Evolutionary conservation across 2,329 filamentous ascomycete species (phyloP).

Genomic region (Aspergillus felis): DNA sequence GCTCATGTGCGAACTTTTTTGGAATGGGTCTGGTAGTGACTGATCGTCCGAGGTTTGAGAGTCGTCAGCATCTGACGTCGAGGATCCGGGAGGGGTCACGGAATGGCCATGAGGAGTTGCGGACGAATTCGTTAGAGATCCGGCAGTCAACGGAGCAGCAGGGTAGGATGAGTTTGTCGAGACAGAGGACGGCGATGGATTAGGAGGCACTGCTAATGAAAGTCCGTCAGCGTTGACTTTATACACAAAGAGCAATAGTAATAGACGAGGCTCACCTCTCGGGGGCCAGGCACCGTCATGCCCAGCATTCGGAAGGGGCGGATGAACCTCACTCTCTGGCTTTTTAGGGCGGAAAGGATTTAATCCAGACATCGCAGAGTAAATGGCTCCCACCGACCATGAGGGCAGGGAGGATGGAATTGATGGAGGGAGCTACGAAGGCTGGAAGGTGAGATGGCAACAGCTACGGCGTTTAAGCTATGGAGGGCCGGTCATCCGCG

Average conservation of each 20-base stretch:
- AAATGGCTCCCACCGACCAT: conserved; percentile 26
- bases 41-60: conserved; percentile 31
- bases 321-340: conserved; percentile 28
- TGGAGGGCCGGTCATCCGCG: conserved; percentile 5
- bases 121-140: conserved; percentile 15
- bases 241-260: background rate
- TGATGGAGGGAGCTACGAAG: conserved; percentile 10
- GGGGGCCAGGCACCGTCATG: background rate
- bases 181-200: conserved; percentile 4
- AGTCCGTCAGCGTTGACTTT: conserved; percentile 6
- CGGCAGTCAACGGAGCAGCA: conserved; percentile 5
- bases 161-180: conserved; percentile 4
- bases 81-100: conserved; percentile 18
- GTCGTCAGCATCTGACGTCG: conserved; percentile 23
- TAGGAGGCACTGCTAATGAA: conserved; percentile 10
- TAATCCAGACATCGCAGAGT: conserved; percentile 43
- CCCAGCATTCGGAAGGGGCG: conserved; percentile 10
- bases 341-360: conserved; percentile 50
- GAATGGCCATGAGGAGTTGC: conserved; percentile 16
- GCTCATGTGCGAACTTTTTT: conserved; percentile 25
- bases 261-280: background rate
- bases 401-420: conserved; percentile 16
- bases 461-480: background rate
- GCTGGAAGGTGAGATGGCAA: background rate
- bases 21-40: conserved; percentile 36